Base-by-base conservation (phyloP, 306 rosid genomes). In the Leucaena leucocephala region DNA sequence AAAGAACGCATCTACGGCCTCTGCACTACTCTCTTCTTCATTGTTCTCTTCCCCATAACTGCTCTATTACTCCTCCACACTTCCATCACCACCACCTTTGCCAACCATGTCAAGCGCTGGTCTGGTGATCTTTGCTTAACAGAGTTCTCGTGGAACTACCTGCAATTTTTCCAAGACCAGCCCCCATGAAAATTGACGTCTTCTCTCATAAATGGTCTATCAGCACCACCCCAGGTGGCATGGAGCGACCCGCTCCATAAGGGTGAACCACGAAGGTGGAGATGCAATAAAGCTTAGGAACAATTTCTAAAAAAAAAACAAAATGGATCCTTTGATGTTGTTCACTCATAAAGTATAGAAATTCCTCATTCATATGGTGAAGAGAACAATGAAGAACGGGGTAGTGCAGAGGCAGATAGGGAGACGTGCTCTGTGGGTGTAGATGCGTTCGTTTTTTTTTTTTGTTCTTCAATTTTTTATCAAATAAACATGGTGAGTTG, bases 221-320 rank as follows among this genome's bases (percentile, higher is more conserved):
- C 16, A 87, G 93, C 44, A 86, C 94, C 6, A 76, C 82, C 12
- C 99, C 99, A 0, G 99, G 99, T 0, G 99, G 99, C 85, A 95
- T 95, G 99, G 99, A 95, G 13, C 94, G 99, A 57, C 99, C 93
- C 12, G 99, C 97, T 4, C 77, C 99, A 95, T 63, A 96, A 93
- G 48, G 99, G 99, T 6, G 96, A 95, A 15, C 89, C 93, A 0
- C 98, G 98, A 1, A 83, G 78, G 34, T 95, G 99, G 99, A 90
- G 89, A 4, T 91, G 93, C 85, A 93, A 93, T 83, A 95, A 93
- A 74, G 99, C 99, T 19, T 95, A 89, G 92, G 98, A 95, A 70
- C 98, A 86, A 69, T 95, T 84, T 78, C 40, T 68, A 9, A 89
- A 86, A 73, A 94, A 92, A 76, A 84, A 91, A 71, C 48, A 77